Evolutionary conservation across 179 eudicot species (phyloP), one percentile per base, ranked within the genome.

Genomic region (Drosera spatulata): DNA sequence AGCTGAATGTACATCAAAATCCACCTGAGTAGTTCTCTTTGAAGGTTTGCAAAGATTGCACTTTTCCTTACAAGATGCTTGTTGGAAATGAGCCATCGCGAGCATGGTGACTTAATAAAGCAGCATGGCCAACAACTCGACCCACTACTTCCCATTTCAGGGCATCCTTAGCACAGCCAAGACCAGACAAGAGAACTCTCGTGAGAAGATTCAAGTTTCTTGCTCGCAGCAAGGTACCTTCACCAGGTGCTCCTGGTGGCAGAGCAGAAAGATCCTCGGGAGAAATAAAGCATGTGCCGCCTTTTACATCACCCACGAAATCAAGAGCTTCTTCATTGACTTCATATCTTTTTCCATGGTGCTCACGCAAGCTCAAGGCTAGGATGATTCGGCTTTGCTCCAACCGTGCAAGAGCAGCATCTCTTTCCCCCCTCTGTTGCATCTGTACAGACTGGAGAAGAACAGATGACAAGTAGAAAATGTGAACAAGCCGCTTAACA

Each of bases 351-450:
- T 81, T 88, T 8, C 99, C 99, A 44, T 81, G 84, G 77, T 88
- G 98, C 50, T 91, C 96, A 5, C 89, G 86, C 71, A 91, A 73
- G 60, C 89, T 79, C 70, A 78, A 66, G 46, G 98, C 87, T 58
- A 91, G 89, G 47, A 85, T 69, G 13, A 88, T 67, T 4, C 95
- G 84, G 72, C 96, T 85, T 73, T 91, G 91, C 66, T 91, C 91
- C 61, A 91, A 59, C 58, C 89, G 87, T 61, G 95, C 98, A 67
- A 85, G 73, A 3, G 96, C 96, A 41, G 83, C 85, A 71, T 91
- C 96, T 62, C 94, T 89, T 67, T 93, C 99, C 61, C 84, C 90
- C 50, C 79, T 82, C 68, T 93, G 96, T 68, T 93, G 99, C 50
- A 73, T 69, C 66, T 89, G 90, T 41, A 84, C 75, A 37, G 90